phyloP scores from a whole-genome alignment of 116 monocot genomes.

The Dioscorea cayenensis region DNA sequence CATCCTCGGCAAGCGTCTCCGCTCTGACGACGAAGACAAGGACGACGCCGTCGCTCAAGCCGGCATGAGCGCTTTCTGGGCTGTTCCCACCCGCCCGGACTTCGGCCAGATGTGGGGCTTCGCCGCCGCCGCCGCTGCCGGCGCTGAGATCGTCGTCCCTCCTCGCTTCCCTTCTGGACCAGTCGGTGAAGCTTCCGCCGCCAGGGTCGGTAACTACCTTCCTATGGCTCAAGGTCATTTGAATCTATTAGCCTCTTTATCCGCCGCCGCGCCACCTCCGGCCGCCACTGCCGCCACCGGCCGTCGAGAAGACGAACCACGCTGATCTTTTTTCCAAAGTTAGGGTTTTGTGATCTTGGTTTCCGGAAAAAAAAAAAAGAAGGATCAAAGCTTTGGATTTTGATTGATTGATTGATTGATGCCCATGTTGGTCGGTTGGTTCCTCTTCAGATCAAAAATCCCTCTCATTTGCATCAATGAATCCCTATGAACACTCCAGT shows the following conservation, averaged over 20 bases:
- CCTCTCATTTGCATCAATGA: too few species aligned
- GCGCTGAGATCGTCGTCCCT: conserved; percentile 41
- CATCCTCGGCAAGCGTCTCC: conserved; percentile 51
- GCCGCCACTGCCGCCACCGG: not conserved
- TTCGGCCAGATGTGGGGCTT: conserved; percentile 81
- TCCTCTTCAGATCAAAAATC: too few species aligned
- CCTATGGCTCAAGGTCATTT: conserved; percentile 45
- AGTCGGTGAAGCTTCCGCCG: conserved; percentile 34
- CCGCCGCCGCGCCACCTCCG: conserved; percentile 11
- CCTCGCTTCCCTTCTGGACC: conserved; percentile 19
- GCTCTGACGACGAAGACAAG: conserved; percentile 17
- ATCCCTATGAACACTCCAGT: too few species aligned
- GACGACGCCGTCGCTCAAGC: not conserved
- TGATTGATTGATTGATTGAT: too few species aligned
- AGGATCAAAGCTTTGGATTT: too few species aligned
- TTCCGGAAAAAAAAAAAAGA: too few species aligned
- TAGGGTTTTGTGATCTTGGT: not conserved
- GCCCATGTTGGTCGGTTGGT: too few species aligned
- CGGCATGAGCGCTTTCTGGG: conserved; percentile 49
- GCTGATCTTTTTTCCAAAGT: conserved; percentile 16
- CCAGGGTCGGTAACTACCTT: conserved; percentile 45
- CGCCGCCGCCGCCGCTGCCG: conserved; percentile 15
- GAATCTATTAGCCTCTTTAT: conserved; percentile 43
- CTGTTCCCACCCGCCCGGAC: conserved; percentile 56
- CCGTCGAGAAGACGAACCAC: conserved; percentile 41